Evolutionary conservation across 2,329 filamentous ascomycete genomes (phyloP).

Genomic region (Aspergillus niger): DNA sequence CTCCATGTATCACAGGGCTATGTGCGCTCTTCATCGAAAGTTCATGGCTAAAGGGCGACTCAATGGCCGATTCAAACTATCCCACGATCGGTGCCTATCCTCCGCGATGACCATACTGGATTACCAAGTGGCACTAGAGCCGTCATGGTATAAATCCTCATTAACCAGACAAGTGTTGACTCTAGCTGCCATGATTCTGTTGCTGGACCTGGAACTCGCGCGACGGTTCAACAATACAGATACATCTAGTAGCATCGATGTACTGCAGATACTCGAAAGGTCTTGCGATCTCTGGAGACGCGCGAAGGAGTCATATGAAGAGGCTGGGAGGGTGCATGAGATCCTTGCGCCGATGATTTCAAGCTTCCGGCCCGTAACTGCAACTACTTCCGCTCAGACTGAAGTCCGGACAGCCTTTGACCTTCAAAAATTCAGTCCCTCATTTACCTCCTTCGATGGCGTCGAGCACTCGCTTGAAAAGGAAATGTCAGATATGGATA

Average conservation of each 20-base stretch:
- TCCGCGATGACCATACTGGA: conserved; percentile 3
- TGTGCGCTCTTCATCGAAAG: conserved; percentile 10
- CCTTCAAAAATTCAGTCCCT: background rate
- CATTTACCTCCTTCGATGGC: background rate
- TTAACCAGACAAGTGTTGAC: conserved; percentile 11
- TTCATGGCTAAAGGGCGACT: background rate
- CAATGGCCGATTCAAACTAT: background rate
- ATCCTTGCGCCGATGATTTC: conserved; percentile 5
- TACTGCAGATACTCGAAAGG: background rate
- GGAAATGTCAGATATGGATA: background rate
- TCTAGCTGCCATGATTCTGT: conserved; percentile 8
- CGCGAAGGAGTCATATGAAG: background rate
- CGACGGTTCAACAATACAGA: background rate
- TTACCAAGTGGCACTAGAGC: conserved; percentile 1
- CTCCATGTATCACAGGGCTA: conserved; percentile 12
- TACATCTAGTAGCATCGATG: background rate
- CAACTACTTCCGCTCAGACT: background rate
- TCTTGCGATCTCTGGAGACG: conserved; percentile 1
- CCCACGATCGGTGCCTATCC: conserved; percentile 2
- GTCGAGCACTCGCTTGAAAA: background rate
- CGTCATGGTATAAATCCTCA: conserved; percentile 8
- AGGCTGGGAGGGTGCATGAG: background rate
- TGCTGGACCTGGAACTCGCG: conserved; percentile 9
- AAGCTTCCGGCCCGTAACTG: background rate
- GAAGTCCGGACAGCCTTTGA: background rate